Base-by-base conservation (phyloP, 2,329 filamentous ascomycete species). In the Magnaporthiopsis poae region DNA sequence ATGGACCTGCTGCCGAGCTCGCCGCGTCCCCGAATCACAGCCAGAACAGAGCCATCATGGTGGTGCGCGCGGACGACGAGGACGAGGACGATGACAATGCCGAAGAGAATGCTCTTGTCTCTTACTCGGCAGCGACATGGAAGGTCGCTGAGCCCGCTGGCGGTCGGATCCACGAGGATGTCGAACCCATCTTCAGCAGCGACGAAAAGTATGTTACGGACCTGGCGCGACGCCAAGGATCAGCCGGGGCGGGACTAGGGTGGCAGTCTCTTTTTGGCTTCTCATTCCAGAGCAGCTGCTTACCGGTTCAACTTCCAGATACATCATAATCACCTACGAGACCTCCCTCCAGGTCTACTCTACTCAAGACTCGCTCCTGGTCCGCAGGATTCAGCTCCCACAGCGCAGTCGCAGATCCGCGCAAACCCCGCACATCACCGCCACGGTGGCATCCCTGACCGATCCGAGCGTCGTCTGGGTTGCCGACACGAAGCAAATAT, bases 261-360 rank as follows among this genome's bases (percentile, higher is more conserved):
- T 12, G 18, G 11, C 31, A 4, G 25, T 21, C 64, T 33, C 29
- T 33, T 61, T 61, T 61, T 71, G 73, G 60, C 74, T n/a, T 13
- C 12, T 71, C 73, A 60, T 74, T 13, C 8, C 12, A 39, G 46
- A 15, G n/a, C 21, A 33, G 25, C 29, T 25, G 61, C 59, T 33
- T n/a, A 35, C n/a, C 9, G 7, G 35, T 46, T 62, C 56, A 4
- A 4, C 12, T 27, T 33, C 3, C 64, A 67, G 91, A 74, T 84
- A 89, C 76, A 75, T 97, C 59, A 87, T 97, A 67, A 76, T 96
- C 66, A 86, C 89, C 39, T 91, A 91, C 72, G 85, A 88, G 68
- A 88, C 86, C 35, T 88, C 89, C 12, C 81, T 97, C 66, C 90
- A 92, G 74, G 84, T 96, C 33, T 96, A 95, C 77, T 90, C 90